Evolutionary conservation across 495 filamentous ascomycete genomes (phyloP).

Genomic region (Tuber brumale): DNA sequence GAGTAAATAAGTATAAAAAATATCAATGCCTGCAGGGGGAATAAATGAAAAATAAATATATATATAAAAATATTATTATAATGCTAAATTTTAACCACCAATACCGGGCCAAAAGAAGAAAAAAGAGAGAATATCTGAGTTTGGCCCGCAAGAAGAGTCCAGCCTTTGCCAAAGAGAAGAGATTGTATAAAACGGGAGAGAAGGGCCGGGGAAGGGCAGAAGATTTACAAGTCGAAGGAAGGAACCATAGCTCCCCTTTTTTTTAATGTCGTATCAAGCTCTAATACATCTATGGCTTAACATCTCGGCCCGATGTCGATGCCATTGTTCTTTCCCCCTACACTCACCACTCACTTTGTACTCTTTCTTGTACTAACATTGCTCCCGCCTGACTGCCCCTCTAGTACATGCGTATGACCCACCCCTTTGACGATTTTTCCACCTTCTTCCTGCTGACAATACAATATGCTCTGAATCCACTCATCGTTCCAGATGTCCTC

Average conservation of each 20-base stretch:
- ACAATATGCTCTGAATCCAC: conserved; percentile 71
- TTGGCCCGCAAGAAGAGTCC: not conserved
- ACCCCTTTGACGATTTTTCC: conserved; percentile 51
- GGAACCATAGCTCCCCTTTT: not conserved
- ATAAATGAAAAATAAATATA: conserved; percentile 4
- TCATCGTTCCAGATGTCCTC: conserved; percentile 77
- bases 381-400: conserved; percentile 32
- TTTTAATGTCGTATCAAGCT: not conserved
- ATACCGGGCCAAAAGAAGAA: not conserved
- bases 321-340: not conserved
- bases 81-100: not conserved
- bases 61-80: not conserved
- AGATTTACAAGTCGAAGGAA: not conserved
- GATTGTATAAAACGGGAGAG: not conserved
- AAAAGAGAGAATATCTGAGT: not conserved
- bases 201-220: not conserved
- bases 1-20: conserved; percentile 10
- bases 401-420: conserved; percentile 52
- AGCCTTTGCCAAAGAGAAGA: not conserved
- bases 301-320: not conserved
- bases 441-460: conserved; percentile 57
- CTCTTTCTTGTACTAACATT: conserved; percentile 33
- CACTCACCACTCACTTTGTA: conserved; percentile 19
- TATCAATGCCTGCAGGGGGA: not conserved
- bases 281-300: not conserved